A percentile compares a stretch with the other conserved stretches of the same genome.
phyloP scores from a whole-genome alignment of 192 early-diverging fungal genomes.

The Phycomyces blakesleeanus region DNA sequence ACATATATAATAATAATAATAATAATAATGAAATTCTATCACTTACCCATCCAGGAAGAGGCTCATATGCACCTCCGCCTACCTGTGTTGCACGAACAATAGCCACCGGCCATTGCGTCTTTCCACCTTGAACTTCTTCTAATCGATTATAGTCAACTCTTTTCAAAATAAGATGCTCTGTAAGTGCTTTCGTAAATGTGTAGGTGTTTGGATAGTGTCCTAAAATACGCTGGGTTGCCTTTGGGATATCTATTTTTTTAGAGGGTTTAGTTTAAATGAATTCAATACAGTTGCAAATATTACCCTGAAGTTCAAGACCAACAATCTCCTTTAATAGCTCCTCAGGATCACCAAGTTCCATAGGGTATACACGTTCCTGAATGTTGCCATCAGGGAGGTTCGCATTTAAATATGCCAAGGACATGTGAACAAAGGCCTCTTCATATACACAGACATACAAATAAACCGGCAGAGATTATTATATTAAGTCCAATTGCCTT shows the following conservation, averaged over 20 bases:
- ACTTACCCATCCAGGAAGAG: constrained; percentile 37
- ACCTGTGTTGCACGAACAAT: constrained; percentile 36
- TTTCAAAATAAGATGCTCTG: constrained; percentile 45
- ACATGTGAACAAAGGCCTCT: constrained; percentile 37
- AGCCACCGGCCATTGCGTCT: constrained; percentile 36
- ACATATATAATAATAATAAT: background rate
- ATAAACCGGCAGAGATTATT: background rate
- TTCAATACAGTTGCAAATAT: background rate
- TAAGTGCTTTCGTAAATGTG: constrained; percentile 47
- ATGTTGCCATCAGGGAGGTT: constrained; percentile 30
- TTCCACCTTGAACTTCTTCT: constrained; percentile 36
- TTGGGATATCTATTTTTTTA: constrained; percentile 28
- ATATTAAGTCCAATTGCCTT: background rate
- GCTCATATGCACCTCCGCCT: constrained; percentile 29
- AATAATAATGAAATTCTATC: background rate
- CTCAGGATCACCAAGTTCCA: constrained; percentile 35
- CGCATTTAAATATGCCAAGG: constrained; percentile 31
- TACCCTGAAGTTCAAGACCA: constrained; percentile 27
- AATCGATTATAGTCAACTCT: constrained; percentile 35
- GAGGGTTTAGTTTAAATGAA: background rate
- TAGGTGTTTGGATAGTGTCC: constrained; percentile 47
- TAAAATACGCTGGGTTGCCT: constrained; percentile 36
- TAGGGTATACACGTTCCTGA: constrained; percentile 38
- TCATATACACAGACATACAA: background rate
- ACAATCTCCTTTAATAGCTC: constrained; percentile 33